Evolutionary conservation across 2,329 filamentous ascomycete genomes (phyloP), one percentile per base, ranked within the genome.

Genomic region (Colletotrichum chlorophyti): DNA sequence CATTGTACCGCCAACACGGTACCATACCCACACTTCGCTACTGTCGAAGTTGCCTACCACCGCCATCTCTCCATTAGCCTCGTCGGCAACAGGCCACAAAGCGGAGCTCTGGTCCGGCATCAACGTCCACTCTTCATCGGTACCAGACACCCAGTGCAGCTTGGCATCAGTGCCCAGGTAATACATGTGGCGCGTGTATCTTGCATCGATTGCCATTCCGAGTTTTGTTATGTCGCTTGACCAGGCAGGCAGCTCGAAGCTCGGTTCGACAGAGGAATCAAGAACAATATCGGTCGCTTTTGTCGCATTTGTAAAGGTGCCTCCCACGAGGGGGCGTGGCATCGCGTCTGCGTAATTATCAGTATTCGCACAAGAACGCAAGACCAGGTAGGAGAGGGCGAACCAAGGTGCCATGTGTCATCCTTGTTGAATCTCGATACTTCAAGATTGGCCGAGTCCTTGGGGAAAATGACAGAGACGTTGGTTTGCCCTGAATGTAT

Each of bases 81-180:
- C 53, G 55, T 75, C 72, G n/a, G 72, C 70, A 11, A 47, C 34
- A 1, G 73, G 73, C 64, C 70, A 72, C 45, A 69, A 58, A 17
- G 43, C 46, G 29, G 58, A 58, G 34, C 67, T 63, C 8, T 64
- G 61, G 53, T 64, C 67, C 1, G 62, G 50, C 31, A 63, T 63
- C 17, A 61, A n/a, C 27, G 50, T 47, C 74, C 74, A 76, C 12
- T 54, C 52, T 29, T 38, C 63, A 61, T 71, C 68, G 51, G 65
- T 60, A 59, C 67, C 67, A 38, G 55, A 60, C 3, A 69, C 40
- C 23, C 68, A 66, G 63, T 76, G 65, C n/a, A 76, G 64, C 42
- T 63, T 64, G 23, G 58, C 59, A 65, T 77, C 74, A 21, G 67
- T 70, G 53, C 73, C 74, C 42, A 76, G 66, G 61, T 76, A 77